Evolutionary conservation across 2,329 filamentous ascomycete genomes (phyloP).

Genomic region (Aspergillus pseudotamarii): DNA sequence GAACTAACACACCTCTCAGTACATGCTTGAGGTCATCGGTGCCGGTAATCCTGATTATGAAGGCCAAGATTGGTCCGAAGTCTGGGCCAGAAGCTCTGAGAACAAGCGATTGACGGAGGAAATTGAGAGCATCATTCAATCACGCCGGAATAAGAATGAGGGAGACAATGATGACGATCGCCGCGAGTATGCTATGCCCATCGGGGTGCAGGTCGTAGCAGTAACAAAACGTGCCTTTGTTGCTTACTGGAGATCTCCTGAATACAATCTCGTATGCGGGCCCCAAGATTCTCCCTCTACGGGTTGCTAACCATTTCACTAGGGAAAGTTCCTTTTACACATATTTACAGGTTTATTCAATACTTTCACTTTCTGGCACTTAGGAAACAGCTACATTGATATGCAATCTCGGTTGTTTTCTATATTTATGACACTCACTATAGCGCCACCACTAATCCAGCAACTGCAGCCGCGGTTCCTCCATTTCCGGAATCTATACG

Average conservation of each 20-base stretch:
- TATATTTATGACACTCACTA: constrained; percentile 75
- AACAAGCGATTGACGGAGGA: constrained; percentile 51
- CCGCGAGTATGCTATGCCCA: constrained; percentile 65
- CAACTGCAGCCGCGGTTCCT: constrained; percentile 76
- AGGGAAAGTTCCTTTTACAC: constrained; percentile 65
- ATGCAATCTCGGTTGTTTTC: constrained; percentile 74
- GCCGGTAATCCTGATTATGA: constrained; percentile 63
- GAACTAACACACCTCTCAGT: constrained; percentile 49
- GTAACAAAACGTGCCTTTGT: constrained; percentile 63
- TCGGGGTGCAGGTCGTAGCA: constrained; percentile 55
- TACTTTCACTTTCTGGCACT: constrained; percentile 69
- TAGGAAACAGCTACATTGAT: constrained; percentile 61
- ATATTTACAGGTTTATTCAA: constrained; percentile 69
- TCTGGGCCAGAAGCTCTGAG: constrained; percentile 60
- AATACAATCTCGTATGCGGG: constrained; percentile 53
- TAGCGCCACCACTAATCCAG: constrained; percentile 73
- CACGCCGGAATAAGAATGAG: constrained; percentile 46
- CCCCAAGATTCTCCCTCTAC: not conserved
- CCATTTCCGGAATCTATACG: constrained; percentile 66
- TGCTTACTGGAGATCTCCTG: constrained; percentile 66
- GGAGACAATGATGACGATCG: constrained; percentile 51
- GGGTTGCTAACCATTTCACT: not conserved
- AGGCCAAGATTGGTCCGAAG: constrained; percentile 63
- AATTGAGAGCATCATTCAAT: constrained; percentile 55
- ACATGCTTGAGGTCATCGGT: constrained; percentile 76